Evolutionary conservation across 2,329 filamentous ascomycete genomes (phyloP), one percentile per base, ranked within the genome.

Genomic region (Fulvia fulva): DNA sequence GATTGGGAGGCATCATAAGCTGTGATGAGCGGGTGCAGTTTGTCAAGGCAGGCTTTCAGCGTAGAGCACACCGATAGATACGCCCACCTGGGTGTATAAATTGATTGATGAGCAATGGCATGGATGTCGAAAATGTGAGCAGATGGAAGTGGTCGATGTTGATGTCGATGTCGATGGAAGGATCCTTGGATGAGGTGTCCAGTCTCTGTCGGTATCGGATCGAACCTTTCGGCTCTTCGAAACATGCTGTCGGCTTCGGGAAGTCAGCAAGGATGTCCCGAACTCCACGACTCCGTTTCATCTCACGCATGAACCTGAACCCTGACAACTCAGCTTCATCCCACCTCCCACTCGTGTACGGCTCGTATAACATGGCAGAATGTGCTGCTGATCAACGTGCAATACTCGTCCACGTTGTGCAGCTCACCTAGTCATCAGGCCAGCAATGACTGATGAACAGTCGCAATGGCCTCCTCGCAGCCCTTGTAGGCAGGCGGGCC

Each of bases 1-100:
- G 62, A 65, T 71, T 19, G 77, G 75, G 0, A 62, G 46, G 14
- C 72, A 57, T 32, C 26, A 19, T 50, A 41, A 37, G 21, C 34
- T 46, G 19, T 57, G 47, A 43, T 32, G 28, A 9, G 28, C 1
- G 8, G 28, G 28, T 32, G 28, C 8, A 32, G 28, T 32, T n/a
- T n/a, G n/a, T n/a, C n/a, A n/a, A n/a, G n/a, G n/a, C n/a, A n/a
- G n/a, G n/a, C n/a, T n/a, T n/a, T n/a, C n/a, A n/a, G n/a, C n/a
- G n/a, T n/a, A n/a, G n/a, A n/a, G n/a, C n/a, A n/a, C n/a, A n/a
- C n/a, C n/a, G n/a, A n/a, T n/a, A n/a, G n/a, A n/a, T n/a, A n/a
- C n/a, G n/a, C n/a, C n/a, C n/a, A n/a, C n/a, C n/a, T n/a, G n/a
- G n/a, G n/a, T n/a, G n/a, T n/a, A n/a, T n/a, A n/a, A n/a, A n/a